Conservation (phyloP, 352 stramenopile species). For the Phytophthora megakarya region DNA sequence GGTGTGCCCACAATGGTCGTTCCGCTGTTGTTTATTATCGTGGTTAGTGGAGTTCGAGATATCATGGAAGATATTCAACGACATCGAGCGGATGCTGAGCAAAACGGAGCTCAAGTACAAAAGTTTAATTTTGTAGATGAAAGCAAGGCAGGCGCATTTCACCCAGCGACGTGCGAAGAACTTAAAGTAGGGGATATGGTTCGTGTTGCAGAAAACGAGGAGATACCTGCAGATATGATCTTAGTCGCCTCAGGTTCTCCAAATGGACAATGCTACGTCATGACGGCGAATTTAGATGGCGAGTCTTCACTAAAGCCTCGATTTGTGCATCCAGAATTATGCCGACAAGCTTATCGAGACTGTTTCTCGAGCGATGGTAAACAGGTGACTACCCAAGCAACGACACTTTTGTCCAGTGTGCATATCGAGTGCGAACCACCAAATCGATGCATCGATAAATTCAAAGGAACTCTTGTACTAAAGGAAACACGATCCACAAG, state of each 20-base stretch:
- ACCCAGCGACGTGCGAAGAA: conserved; percentile 41
- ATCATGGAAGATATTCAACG: conserved; percentile 82
- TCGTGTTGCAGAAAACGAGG: conserved; percentile 69
- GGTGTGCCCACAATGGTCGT: conserved; percentile 85
- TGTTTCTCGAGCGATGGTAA: conserved; percentile 41
- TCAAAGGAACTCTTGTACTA: conserved; percentile 69
- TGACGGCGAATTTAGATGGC: conserved; percentile 88
- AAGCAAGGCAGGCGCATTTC: conserved; percentile 32
- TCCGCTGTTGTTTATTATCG: conserved; percentile 85
- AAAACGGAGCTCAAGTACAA: conserved; percentile 52
- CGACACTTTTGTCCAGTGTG: conserved; percentile 12
- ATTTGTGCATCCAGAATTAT: conserved; percentile 54
- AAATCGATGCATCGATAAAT: conserved; percentile 76
- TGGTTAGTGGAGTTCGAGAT: conserved; percentile 81
- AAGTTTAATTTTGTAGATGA: conserved; percentile 28
- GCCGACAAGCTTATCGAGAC: conserved; percentile 14
- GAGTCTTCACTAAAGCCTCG: conserved; percentile 89
- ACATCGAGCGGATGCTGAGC: conserved; percentile 66
- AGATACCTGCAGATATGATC: conserved; percentile 73
- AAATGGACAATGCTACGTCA: conserved; percentile 79
- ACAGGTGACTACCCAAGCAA: conserved; percentile 10
- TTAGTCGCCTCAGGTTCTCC: conserved; percentile 58
- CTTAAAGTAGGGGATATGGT: conserved; percentile 84
- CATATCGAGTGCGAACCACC: conserved; percentile 53
- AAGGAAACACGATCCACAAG: conserved; percentile 26